Evolutionary conservation across 1,284 basidiomycete genomes (phyloP).

Genomic region (Entoloma clypeatum): DNA sequence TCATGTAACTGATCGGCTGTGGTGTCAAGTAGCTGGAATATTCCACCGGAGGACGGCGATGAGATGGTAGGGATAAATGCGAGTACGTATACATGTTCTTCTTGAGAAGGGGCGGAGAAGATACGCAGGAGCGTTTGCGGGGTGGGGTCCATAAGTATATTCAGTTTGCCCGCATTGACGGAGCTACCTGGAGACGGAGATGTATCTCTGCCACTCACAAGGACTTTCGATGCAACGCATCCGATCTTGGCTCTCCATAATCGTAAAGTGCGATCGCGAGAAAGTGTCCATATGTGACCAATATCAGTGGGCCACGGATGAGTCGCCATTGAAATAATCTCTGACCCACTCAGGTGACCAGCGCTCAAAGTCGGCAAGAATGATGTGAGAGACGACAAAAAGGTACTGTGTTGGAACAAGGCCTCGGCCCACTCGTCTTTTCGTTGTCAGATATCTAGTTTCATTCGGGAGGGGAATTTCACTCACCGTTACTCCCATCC

Average conservation of each 20-base stretch:
- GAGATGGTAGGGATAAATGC: conserved; percentile 65
- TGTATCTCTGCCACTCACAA: conserved; percentile 40
- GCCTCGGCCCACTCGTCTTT: conserved; percentile 68
- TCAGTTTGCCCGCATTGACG: conserved; percentile 34
- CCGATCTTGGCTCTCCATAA: conserved; percentile 76
- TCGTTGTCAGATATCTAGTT: conserved; percentile 6
- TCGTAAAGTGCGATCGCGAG: conserved; percentile 81
- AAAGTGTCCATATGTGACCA: conserved; percentile 76
- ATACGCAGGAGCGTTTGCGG: conserved; percentile 59
- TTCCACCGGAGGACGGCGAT: conserved; percentile 61
- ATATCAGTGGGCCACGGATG: conserved; percentile 71
- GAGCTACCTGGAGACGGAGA: conserved; percentile 32
- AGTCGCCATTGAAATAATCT: conserved; percentile 64
- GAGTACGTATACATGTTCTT: conserved; percentile 51
- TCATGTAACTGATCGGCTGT: conserved; percentile 53
- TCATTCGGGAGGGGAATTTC: conserved; percentile 9
- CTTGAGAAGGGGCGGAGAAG: conserved; percentile 41
- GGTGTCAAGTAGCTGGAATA: conserved; percentile 61
- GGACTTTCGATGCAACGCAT: conserved; percentile 57
- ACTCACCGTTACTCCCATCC: conserved; percentile 52
- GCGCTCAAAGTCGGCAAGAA: conserved; percentile 56
- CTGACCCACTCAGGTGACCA: conserved; percentile 41
- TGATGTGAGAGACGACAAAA: conserved; percentile 62
- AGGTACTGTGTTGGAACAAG: conserved; percentile 55
- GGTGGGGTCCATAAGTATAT: conserved; percentile 50